A percentile compares a stretch with the other conserved stretches of the same genome.
Evolutionary conservation across 768 basidiomycete species (phyloP).

Genomic region (Hemileccinum rubropunctum): DNA sequence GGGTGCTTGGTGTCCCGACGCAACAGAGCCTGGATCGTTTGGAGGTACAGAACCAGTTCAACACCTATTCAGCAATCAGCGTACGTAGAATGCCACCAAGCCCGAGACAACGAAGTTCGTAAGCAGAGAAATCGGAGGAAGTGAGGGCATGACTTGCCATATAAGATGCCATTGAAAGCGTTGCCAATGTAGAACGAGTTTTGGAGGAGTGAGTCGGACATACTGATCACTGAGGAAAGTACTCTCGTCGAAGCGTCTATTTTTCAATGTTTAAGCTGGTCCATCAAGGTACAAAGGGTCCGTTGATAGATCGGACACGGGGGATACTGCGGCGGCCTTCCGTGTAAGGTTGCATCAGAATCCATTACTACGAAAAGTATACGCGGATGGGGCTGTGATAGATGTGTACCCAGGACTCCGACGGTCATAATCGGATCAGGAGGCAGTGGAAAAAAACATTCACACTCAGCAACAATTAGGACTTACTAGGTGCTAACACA

Average conservation of each 20-base stretch:
- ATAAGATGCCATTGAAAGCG: slow-evolving; percentile 8
- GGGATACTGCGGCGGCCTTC: no score
- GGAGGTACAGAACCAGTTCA: slow-evolving; percentile 5
- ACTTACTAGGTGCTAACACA: no score
- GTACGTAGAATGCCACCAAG: no score
- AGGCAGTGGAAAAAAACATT: no score
- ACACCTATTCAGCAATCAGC: slow-evolving; percentile 1
- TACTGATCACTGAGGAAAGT: background rate
- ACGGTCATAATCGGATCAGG: no score
- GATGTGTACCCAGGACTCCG: no score
- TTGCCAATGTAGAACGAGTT: slow-evolving; percentile 14
- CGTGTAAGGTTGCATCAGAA: no score
- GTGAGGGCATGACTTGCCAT: slow-evolving; percentile 2
- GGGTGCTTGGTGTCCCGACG: background rate
- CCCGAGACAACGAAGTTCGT: background rate
- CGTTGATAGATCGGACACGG: no score
- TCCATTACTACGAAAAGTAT: no score
- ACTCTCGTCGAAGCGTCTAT: background rate
- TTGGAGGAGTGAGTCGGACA: slow-evolving; percentile 3
- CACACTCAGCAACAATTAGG: no score
- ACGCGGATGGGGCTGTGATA: no score
- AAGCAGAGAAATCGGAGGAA: background rate
- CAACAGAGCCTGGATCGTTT: background rate
- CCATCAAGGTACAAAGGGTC: no score
- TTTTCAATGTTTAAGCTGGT: background rate